Base-by-base conservation (phyloP, 2,329 filamentous ascomycete genomes). In the Fusarium anguioides region DNA sequence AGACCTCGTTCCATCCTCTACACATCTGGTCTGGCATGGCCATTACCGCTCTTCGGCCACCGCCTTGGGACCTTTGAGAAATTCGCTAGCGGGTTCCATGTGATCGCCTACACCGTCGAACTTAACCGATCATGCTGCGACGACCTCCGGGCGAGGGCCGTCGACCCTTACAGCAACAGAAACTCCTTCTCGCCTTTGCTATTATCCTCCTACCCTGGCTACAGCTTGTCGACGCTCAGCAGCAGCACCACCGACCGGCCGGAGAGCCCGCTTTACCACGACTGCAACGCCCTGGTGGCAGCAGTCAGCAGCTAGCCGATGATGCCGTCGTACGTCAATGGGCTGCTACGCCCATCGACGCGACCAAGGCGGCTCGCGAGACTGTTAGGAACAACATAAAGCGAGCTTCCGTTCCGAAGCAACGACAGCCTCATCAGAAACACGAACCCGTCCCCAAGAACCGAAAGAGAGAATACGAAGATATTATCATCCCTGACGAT, bases 181-280 rank as follows among this genome's bases (percentile, higher is more conserved):
- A 79, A 75, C 76, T 81, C 72, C 73, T 85, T 76, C 75, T 87
- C 76, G 84, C 86, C 77, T 82, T 89, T 76, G 85, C 84, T 71
- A 77, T 88, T 64, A 79, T 89, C 57, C 77, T 89, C 55, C 76
- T 90, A 60, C 86, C 87, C 51, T 86, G 82, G 79, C 73, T 82
- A 44, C 78, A 79, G 53, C 79, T 88, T 69, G 84, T 85, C 80
- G 84, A 88, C 73, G 86, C 86, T 84, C 87, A 87, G 84, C 87
- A 88, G 84, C 87, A 89, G 83, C 84, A 84, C 64, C 84, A 84
- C 64, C 80, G 77, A 70, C 77, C 60, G 41, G 60, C 56, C 51
- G 61, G 58, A 56, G 64, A 73, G 41, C 57, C 64, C 46, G 56
- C 50, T 24, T n/a, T 63, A 44, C 69, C 64, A 52, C 58, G 63